Base-by-base conservation (phyloP, 23 red algal genomes). In the Gracilaria vermiculophylla region DNA sequence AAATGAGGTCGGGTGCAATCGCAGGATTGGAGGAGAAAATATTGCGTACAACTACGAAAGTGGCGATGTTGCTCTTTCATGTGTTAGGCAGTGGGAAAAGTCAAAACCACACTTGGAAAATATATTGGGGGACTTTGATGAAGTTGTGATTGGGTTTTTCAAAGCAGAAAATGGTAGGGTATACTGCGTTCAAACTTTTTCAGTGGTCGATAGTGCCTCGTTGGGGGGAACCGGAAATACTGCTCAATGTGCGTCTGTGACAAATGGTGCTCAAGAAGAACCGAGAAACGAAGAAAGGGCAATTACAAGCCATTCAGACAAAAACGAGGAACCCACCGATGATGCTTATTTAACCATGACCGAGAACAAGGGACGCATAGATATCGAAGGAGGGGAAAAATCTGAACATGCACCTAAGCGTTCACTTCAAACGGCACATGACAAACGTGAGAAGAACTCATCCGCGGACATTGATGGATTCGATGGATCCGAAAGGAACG, bases 121-220 rank as follows among this genome's bases (percentile, higher is more conserved):
- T 47, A 69, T 85, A 34, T 31, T 85, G 23, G 43, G 45, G 15
- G 58, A 65, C 40, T 70, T 85, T 48, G 58, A 69, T 11, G 81
- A 85, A 57, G 81, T 71, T 47, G 81, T 72, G 5, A 47, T 85
- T 33, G 81, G 81, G 45, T 85, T 85, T 70, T 53, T 23, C 20
- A 69, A 69, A 19, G 81, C n/a, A 23, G 25, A 23, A 17, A 69
- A 53, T 55, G 81, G 81, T 19, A 19, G 43, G 17, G 81, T 85
- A 50, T 85, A 70, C 15, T 85, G 81, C 35, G 81, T 85, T 51
- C 81, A 85, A 43, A 85, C 81, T 45, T 85, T 85, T 73, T 47
- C 67, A 27, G 67, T 28, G 23, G 23, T 47, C n/a, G 29, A 9
- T 2, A 64, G 12, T 25, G 29, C 29, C 29, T 34, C 17, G 3